These are phyloP conservation scores for Bondarzewia mesenterica DNA, from an alignment of 1,284 basidiomycete genomes.

Conservation along the genomic window DNA sequence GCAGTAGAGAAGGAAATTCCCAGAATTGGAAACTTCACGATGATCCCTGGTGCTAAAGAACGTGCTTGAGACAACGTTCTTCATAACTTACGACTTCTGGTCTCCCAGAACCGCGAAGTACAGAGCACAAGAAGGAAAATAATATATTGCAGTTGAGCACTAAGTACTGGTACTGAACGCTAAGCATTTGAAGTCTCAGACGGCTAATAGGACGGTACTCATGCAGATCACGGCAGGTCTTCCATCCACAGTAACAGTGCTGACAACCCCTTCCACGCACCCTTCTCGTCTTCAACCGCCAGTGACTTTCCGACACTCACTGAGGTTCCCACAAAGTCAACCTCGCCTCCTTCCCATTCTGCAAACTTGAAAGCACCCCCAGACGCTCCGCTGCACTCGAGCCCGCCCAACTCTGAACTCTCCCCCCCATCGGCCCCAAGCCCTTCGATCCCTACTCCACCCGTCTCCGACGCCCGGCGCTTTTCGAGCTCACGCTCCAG, in stretches of 20 bases:
- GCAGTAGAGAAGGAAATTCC: no score
- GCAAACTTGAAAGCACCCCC: slow-evolving; percentile 52
- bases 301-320: slow-evolving; percentile 30
- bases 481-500: slow-evolving; percentile 78
- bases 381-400: slow-evolving; percentile 45
- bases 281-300: slow-evolving; percentile 25
- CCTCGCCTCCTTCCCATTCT: slow-evolving; percentile 74
- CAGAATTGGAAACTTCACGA: no score
- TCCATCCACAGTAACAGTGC: slow-evolving; percentile 2
- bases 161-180: no score
- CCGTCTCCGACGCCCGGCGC: slow-evolving; percentile 50
- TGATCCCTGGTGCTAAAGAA: no score
- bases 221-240: slow-evolving; percentile 1
- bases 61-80: not conserved
- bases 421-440: slow-evolving; percentile 60
- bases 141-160: no score
- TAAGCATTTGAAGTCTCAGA: not conserved
- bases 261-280: not conserved
- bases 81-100: no score
- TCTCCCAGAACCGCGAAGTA: no score
- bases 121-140: no score
- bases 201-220: not conserved
- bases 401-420: slow-evolving; percentile 48
- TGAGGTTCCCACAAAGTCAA: slow-evolving; percentile 56
- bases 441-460: slow-evolving; percentile 61